Conservation (phyloP, 208 protist species). For the Wallacemonas collosoma region DNA sequence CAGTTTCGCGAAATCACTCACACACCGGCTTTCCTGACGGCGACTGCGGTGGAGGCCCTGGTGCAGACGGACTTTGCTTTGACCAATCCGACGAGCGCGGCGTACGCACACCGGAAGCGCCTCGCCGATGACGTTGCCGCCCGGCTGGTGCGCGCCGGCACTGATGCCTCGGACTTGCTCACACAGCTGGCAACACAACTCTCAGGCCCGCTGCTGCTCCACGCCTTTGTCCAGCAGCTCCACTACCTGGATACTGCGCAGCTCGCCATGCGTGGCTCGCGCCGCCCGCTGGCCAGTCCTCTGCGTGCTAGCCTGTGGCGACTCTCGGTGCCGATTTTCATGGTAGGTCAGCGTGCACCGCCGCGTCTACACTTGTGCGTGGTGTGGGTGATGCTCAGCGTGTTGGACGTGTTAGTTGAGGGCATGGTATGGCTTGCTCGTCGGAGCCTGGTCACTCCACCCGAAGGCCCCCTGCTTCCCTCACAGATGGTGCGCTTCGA, state of each 20-base stretch:
- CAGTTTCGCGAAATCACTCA: conserved; percentile 13
- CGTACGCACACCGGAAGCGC: not conserved
- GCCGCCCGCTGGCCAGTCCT: not conserved
- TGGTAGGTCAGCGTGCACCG: too few relatives aligned
- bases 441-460: too few relatives aligned
- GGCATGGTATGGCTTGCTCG: too few relatives aligned
- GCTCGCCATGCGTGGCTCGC: not conserved
- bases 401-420: too few relatives aligned
- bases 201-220: not conserved
- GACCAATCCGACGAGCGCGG: not conserved
- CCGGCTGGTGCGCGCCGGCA: not conserved
- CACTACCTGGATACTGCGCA: not conserved
- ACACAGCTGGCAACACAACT: not conserved
- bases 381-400: not conserved
- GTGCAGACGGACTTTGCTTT: not conserved
- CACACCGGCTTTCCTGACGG: not conserved
- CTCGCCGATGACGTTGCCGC: not conserved
- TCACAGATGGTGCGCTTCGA: too few relatives aligned
- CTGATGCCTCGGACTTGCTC: not conserved
- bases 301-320: not conserved
- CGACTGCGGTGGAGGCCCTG: not conserved
- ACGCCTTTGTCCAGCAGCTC: not conserved
- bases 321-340: not conserved
- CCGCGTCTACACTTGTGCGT: not conserved
- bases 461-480: too few relatives aligned